phyloP scores from a whole-genome alignment of 352 stramenopile species.

The Globisporangium abappressorium region DNA sequence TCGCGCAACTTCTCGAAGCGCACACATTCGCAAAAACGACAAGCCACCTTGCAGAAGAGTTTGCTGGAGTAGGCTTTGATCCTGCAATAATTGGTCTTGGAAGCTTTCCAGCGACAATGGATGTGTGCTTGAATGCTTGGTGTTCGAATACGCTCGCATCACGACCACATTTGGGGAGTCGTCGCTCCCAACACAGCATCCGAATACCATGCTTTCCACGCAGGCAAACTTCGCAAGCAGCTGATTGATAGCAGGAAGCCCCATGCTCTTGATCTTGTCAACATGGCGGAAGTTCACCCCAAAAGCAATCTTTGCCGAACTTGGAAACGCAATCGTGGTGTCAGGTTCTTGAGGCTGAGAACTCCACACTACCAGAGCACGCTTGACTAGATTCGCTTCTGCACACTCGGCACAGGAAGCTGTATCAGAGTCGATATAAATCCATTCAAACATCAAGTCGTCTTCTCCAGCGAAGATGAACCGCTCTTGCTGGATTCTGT shows the following conservation, averaged over 20 bases:
- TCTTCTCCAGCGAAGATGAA: constrained; percentile 24
- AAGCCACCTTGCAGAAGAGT: constrained; percentile 13
- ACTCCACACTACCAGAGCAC: neutral
- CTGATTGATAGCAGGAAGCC: neutral
- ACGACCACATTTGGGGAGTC: constrained; percentile 2
- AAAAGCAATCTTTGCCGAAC: neutral
- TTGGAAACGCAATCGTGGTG: neutral
- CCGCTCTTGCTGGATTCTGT: constrained; percentile 2
- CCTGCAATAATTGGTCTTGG: neutral
- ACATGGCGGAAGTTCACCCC: constrained; percentile 10
- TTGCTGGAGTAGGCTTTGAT: constrained; percentile 8
- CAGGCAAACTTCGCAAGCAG: neutral
- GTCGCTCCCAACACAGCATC: neutral
- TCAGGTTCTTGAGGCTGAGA: neutral
- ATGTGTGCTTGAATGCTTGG: neutral
- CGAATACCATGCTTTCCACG: neutral
- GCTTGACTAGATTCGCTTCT: neutral
- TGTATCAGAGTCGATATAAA: constrained; percentile 17
- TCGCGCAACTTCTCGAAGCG: constrained; percentile 15
- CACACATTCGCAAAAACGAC: constrained; percentile 19
- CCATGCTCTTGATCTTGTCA: neutral
- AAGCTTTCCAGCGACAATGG: constrained; percentile 1
- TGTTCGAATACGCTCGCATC: constrained; percentile 2
- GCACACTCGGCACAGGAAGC: neutral
- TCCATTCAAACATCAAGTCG: constrained; percentile 23